phyloP scores from a whole-genome alignment of 2,329 filamentous ascomycete species.

The Blastomyces parvus region DNA sequence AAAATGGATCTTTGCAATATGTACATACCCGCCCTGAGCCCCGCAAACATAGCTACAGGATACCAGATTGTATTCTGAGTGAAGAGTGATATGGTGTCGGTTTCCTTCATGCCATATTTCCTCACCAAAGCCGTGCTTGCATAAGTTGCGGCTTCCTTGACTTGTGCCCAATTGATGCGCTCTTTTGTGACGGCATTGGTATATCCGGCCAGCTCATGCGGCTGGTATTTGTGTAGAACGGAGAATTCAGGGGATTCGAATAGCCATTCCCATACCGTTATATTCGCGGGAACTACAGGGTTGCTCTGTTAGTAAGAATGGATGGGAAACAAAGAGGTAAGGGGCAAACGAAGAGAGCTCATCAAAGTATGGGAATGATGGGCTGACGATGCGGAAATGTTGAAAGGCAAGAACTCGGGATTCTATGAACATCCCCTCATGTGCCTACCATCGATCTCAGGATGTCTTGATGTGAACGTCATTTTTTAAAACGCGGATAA shows the following conservation, averaged over 20 bases:
- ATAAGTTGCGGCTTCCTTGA: conserved; percentile 46
- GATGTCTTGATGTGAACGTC: conserved; percentile 8
- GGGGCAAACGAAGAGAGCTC: not conserved
- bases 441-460: conserved; percentile 2
- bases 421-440: not conserved
- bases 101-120: conserved; percentile 43
- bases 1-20: not conserved
- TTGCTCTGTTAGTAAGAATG: not conserved
- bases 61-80: conserved; percentile 56
- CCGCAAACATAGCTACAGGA: conserved; percentile 49
- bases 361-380: not conserved
- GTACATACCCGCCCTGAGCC: conserved; percentile 35
- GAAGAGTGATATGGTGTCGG: conserved; percentile 50
- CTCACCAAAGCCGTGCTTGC: conserved; percentile 50
- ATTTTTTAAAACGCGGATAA: not conserved
- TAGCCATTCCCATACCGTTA: conserved; percentile 52
- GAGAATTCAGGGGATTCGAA: conserved; percentile 45
- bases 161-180: conserved; percentile 45
- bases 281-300: conserved; percentile 41
- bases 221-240: conserved; percentile 34
- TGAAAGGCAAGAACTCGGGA: not conserved
- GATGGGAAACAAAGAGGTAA: not conserved
- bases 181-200: conserved; percentile 50
- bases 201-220: conserved; percentile 41
- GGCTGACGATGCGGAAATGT: not conserved